These are phyloP conservation scores for Colletotrichum siamense DNA, from an alignment of 2,329 filamentous ascomycete genomes.

Conservation along the genomic window DNA sequence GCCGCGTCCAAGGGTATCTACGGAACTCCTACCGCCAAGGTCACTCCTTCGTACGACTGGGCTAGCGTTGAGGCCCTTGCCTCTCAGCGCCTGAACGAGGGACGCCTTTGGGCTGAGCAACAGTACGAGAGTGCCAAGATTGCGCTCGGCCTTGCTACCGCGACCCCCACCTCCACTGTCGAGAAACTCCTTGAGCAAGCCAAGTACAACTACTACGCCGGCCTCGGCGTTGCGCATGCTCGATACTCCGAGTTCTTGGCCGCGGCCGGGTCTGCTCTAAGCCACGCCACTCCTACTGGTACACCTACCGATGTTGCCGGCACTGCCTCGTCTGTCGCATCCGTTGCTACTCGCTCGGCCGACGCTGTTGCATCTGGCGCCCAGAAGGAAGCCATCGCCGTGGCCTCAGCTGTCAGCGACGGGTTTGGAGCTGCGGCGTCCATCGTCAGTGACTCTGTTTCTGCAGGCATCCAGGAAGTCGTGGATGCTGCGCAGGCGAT, in stretches of 20 bases:
- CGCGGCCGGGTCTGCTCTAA: constrained; percentile 74
- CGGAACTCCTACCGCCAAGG: constrained; percentile 51
- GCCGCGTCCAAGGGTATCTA: constrained; percentile 57
- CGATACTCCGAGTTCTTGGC: constrained; percentile 78
- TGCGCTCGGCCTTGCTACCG: constrained; percentile 66
- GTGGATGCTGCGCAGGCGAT: constrained; percentile 50
- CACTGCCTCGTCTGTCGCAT: constrained; percentile 50
- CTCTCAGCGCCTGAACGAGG: constrained; percentile 71
- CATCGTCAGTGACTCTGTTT: constrained; percentile 42
- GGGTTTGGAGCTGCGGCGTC: constrained; percentile 40
- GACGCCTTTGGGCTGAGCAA: constrained; percentile 72
- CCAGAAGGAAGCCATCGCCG: constrained; percentile 57
- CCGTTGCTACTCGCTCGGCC: constrained; percentile 52
- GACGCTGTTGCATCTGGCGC: constrained; percentile 51
- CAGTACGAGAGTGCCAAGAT: constrained; percentile 74
- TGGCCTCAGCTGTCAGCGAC: constrained; percentile 49
- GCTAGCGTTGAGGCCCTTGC: constrained; percentile 67
- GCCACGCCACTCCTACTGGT: constrained; percentile 62
- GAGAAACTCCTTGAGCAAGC: constrained; percentile 68
- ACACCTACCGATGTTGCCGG: constrained; percentile 61
- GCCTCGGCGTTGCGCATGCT: constrained; percentile 78
- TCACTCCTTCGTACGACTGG: constrained; percentile 50
- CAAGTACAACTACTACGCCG: constrained; percentile 75
- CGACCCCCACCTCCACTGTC: constrained; percentile 58
- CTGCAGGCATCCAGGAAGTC: constrained; percentile 28